Evolutionary conservation across 2,329 filamentous ascomycete genomes (phyloP), one percentile per base, ranked within the genome.

Genomic region (Pyricularia sp.): DNA sequence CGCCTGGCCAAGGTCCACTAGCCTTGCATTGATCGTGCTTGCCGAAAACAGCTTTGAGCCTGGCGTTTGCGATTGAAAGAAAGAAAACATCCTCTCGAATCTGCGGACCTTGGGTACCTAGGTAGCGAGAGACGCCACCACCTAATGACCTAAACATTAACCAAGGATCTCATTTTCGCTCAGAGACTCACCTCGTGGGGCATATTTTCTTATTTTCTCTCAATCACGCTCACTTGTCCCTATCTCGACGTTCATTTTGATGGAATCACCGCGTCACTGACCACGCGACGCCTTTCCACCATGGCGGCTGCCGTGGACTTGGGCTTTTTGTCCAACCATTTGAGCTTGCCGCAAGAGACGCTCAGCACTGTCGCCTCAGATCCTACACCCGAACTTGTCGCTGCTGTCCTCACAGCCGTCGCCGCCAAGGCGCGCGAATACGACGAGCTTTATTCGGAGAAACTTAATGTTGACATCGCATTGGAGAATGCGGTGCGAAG

Each of bases 381-480:
- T 58, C 92, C 92, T 66, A 97, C 93, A 3, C 82, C 85, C 71
- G 92, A 96, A 14, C 87, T 97, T 30, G 91, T 97, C 72, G 85
- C 86, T 70, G 83, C 86, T 61, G 84, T 99, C 68, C 85, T 99
- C 59, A 84, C 87, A 71, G 90, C 91, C 30, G 87, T 98, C 68
- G 86, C 90, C 28, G 81, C 83, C 33, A 97, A 95, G 78, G 93
- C 92, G 50, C 91, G 90, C 74, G 93, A 97, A 75, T 90, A 88
- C 74, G 93, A 97, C 76, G 86, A 89, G 58, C 81, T 97, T 59
- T 92, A 90, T 74, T 90, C 94, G 11, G 92, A 97, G 72, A 98
- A 97, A 81, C 85, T 97, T 64, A 90, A 92, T 73, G 83, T 92
- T 64, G 93, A 97, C 75, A 95, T 99, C 64, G 94, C 98, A 81